phyloP scores from a whole-genome alignment of 176 grass and related monocot genomes.

The Paspalum vaginatum region DNA sequence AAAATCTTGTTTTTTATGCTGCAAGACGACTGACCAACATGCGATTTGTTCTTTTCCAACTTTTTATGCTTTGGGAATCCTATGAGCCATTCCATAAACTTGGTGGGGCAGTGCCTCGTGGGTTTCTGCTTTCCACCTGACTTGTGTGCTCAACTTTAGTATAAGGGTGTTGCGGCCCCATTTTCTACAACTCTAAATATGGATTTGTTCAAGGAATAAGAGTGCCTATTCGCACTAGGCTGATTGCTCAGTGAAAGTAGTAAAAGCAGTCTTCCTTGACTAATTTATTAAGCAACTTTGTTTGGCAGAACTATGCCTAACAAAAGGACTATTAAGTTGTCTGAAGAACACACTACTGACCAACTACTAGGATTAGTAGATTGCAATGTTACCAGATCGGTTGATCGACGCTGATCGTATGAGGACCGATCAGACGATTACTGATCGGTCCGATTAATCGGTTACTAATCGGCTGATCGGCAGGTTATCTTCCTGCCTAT shows the following conservation, averaged over 20 bases:
- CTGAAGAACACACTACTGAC: background rate
- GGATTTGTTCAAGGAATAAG: slow-evolving; percentile 4
- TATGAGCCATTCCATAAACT: slow-evolving; percentile 38
- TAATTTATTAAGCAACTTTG: slow-evolving; percentile 13
- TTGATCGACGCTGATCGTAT: too few species aligned
- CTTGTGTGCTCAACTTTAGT: slow-evolving; percentile 30
- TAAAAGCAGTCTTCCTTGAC: background rate
- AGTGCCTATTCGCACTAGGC: background rate
- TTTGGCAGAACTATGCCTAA: background rate
- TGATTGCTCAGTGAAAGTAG: background rate
- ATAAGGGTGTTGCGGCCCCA: background rate
- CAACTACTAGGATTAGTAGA: background rate
- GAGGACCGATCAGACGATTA: too few species aligned
- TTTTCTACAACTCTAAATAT: slow-evolving; percentile 20
- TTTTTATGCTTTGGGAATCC: slow-evolving; percentile 47
- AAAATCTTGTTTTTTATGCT: slow-evolving; percentile 42
- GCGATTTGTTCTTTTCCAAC: slow-evolving; percentile 35
- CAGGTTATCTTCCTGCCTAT: too few species aligned
- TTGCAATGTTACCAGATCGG: too few species aligned
- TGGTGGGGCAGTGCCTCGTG: slow-evolving; percentile 26
- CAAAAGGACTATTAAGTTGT: background rate
- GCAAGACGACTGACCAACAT: slow-evolving; percentile 35
- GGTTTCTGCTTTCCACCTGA: slow-evolving; percentile 35
- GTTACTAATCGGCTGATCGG: too few species aligned
- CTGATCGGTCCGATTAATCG: too few species aligned